Conservation (phyloP, 1,284 basidiomycete genomes). For the Veloboletus limbatus region DNA sequence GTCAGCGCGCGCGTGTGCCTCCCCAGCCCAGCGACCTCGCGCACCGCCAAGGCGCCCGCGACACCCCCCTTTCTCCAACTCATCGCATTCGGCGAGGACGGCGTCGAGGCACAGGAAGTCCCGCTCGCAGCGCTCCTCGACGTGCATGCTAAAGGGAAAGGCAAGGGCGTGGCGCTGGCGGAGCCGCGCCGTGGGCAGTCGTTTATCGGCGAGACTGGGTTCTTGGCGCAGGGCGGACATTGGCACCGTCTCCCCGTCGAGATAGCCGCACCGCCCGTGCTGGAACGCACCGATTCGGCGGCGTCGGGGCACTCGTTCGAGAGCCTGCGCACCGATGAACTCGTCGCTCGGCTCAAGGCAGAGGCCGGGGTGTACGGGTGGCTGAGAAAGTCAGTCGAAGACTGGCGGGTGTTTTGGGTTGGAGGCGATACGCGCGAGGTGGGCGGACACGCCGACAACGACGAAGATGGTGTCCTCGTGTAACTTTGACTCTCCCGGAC, state of each 20-base stretch:
- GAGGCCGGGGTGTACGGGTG: constrained; percentile 72
- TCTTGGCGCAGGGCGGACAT: constrained; percentile 62
- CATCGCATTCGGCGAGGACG: constrained; percentile 62
- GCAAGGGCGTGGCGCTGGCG: constrained; percentile 45
- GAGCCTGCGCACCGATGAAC: constrained; percentile 52
- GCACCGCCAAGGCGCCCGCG: background rate
- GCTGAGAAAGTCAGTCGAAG: constrained; percentile 63
- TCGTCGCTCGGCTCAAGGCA: constrained; percentile 41
- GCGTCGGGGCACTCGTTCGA: constrained; percentile 44
- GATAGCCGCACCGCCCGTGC: constrained; percentile 17
- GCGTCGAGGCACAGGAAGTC: constrained; percentile 69
- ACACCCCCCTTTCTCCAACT: constrained; percentile 56
- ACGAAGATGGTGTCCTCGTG: constrained; percentile 30
- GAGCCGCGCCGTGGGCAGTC: constrained; percentile 53
- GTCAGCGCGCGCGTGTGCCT: constrained; percentile 52
- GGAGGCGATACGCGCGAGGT: constrained; percentile 49
- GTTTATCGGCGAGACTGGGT: constrained; percentile 64
- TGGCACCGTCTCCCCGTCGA: constrained; percentile 57
- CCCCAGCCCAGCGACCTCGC: constrained; percentile 16
- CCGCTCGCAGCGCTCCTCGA: constrained; percentile 36
- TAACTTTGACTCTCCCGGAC: too few species aligned
- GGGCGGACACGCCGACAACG: constrained; percentile 13
- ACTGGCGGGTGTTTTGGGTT: constrained; percentile 78
- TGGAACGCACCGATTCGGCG: constrained; percentile 42
- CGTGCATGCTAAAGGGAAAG: constrained; percentile 24